Evolutionary conservation across 768 basidiomycete species (phyloP).

Genomic region (Cubamyces sp.): DNA sequence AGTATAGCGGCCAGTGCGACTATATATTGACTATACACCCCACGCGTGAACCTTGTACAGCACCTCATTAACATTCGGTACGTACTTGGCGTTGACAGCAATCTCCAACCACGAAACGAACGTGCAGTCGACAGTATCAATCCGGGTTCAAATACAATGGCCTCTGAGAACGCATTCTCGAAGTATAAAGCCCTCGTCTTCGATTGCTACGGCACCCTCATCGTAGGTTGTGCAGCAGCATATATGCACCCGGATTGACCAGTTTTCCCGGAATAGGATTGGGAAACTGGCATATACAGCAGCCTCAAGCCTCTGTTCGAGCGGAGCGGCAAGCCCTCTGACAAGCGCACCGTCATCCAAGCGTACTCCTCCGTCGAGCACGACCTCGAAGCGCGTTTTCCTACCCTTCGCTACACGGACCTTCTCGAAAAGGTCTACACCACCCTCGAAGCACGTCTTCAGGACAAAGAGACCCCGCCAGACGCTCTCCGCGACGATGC

Average conservation of each 20-base stretch:
- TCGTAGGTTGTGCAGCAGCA: conserved; percentile 40
- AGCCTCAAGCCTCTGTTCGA: conserved; percentile 56
- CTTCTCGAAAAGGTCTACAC: conserved; percentile 50
- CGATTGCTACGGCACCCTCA: conserved; percentile 79
- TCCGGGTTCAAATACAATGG: conserved; percentile 3
- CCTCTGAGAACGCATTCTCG: conserved; percentile 19
- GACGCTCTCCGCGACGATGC: conserved; percentile 23
- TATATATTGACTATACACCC: no score
- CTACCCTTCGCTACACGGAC: conserved; percentile 60
- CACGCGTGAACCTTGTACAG: no score
- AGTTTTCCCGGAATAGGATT: conserved; percentile 52
- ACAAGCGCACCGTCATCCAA: conserved; percentile 53
- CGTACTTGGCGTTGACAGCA: no score
- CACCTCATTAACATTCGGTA: no score
- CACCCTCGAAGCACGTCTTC: conserved; percentile 39
- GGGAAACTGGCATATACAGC: conserved; percentile 70
- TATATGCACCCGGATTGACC: neutral
- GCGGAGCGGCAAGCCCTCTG: conserved; percentile 43
- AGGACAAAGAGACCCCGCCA: conserved; percentile 25
- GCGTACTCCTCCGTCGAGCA: conserved; percentile 58
- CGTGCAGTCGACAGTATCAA: no score
- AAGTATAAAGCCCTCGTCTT: conserved; percentile 59
- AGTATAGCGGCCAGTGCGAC: no score
- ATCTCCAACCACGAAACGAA: no score
- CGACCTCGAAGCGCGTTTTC: conserved; percentile 61